Evolutionary conservation across 78 protist species (phyloP), one percentile per base, ranked within the genome.

Genomic region (Acrasis kona): DNA sequence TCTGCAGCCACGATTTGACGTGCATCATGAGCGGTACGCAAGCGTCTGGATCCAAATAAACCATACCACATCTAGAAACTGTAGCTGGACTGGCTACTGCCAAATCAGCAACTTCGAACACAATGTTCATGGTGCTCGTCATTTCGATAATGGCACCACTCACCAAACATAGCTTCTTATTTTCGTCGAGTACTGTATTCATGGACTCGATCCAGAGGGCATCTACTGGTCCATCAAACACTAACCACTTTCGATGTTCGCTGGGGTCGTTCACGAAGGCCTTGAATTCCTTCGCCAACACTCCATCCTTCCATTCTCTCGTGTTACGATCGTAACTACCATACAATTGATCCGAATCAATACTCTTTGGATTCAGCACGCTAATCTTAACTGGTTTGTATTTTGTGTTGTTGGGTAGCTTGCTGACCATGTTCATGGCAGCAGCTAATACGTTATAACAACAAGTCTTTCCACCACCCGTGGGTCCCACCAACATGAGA

Each of bases 151-250:
- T 89, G 68, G 88, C 96, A 9, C 96, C 96, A 0, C 78, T 64
- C 58, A 83, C 79, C n/a, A 95, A 89, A 77, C 94, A 89, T 39
- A 95, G 91, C 91, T 90, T 90, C 86, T 95, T 95, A 87, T 87
- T 89, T 75, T 95, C 98, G 71, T 93, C 97, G 10, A 93, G 81
- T 58, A 93, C 93, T 0, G 97, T 88, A 87, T 93, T 93, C 94
- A 93, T 88, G 89, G 88, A 80, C 82, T 95, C 98, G 38, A 95
- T 88, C 98, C 98, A 95, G 19, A 86, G 38, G 7, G 97, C 92
- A 68, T 94, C 97, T 30, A 94, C 97, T 1, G 92, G 91, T 0
- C 94, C 96, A 40, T 92, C 96, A 19, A 89, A 87, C 27, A 92
- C 41, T 35, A 89, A 68, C 92, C 91, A 92, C 35, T 76, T 84